phyloP scores from a whole-genome alignment of 164 flowering plant genomes.

The Chimonanthus salicifolius region DNA sequence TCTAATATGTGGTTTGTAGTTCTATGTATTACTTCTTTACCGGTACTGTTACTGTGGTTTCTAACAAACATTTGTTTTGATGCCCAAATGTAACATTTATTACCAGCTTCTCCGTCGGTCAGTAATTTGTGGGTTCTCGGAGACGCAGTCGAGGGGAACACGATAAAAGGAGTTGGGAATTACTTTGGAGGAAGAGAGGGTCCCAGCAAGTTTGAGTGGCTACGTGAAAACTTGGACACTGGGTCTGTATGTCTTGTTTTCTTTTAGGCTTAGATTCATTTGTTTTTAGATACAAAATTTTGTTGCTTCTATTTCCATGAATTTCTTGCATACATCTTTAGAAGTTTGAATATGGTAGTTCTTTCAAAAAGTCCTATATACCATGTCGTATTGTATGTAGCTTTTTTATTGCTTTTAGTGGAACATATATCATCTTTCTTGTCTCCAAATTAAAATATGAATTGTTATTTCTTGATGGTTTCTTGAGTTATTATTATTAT shows the following conservation, averaged over 20 bases:
- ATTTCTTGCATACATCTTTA: neutral
- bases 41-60: neutral
- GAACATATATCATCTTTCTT: too few species aligned
- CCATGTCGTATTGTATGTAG: neutral
- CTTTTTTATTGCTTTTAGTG: neutral
- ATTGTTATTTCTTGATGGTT: too few species aligned
- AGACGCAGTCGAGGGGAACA: slow-evolving; percentile 73
- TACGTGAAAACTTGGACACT: slow-evolving; percentile 63
- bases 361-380: neutral
- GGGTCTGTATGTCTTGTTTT: slow-evolving; percentile 48
- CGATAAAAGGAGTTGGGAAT: slow-evolving; percentile 65
- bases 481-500: too few species aligned
- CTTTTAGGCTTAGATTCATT: neutral
- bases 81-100: slow-evolving; percentile 10
- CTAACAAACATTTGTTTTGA: slow-evolving; percentile 5
- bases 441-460: too few species aligned
- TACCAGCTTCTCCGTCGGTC: slow-evolving; percentile 89
- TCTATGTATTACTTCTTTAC: neutral
- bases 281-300: neutral
- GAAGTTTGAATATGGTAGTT: neutral
- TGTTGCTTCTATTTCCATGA: neutral
- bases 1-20: too few species aligned
- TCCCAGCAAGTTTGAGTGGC: slow-evolving; percentile 97
- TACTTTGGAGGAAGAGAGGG: slow-evolving; percentile 99
- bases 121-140: slow-evolving; percentile 69